These are phyloP conservation scores for Fusarium verticillioides DNA, from an alignment of 2,329 filamentous ascomycete species.

Conservation along the genomic window DNA sequence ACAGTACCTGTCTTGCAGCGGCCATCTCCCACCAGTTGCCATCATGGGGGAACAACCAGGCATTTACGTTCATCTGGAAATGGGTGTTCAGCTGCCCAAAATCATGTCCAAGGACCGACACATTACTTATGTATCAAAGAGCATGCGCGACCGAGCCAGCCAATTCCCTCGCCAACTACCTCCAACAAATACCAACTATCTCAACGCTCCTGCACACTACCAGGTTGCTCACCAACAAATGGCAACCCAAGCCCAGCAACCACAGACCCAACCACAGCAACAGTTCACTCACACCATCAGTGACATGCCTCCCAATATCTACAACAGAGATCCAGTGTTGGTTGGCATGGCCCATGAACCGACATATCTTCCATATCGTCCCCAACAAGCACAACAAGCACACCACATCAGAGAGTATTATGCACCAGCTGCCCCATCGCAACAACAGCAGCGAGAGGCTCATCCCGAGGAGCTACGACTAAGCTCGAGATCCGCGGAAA, in stretches of 20 bases:
- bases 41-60: constrained; percentile 45
- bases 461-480: constrained; percentile 10
- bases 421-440: constrained; percentile 7
- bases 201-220: constrained; percentile 43
- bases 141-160: constrained; percentile 54
- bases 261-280: constrained; percentile 15
- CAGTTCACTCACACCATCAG: constrained; percentile 16
- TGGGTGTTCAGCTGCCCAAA: constrained; percentile 62
- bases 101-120: constrained; percentile 57
- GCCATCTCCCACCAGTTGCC: background rate
- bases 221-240: constrained; percentile 17
- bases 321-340: constrained; percentile 14
- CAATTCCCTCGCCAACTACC: constrained; percentile 60
- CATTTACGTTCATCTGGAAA: constrained; percentile 63
- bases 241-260: constrained; percentile 1
- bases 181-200: constrained; percentile 58
- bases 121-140: constrained; percentile 60
- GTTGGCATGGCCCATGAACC: constrained; percentile 8
- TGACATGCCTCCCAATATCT: background rate
- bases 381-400: constrained; percentile 7
- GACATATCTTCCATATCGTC: constrained; percentile 23
- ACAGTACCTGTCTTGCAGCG: background rate
- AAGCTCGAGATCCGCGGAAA: constrained; percentile 37
- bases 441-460: background rate
- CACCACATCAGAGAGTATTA: constrained; percentile 27